Percentiles rank a stretch among this genome's conserved stretches.
Conservation (phyloP, 495 filamentous ascomycete genomes). For the Trichoderma orchidacearum region DNA sequence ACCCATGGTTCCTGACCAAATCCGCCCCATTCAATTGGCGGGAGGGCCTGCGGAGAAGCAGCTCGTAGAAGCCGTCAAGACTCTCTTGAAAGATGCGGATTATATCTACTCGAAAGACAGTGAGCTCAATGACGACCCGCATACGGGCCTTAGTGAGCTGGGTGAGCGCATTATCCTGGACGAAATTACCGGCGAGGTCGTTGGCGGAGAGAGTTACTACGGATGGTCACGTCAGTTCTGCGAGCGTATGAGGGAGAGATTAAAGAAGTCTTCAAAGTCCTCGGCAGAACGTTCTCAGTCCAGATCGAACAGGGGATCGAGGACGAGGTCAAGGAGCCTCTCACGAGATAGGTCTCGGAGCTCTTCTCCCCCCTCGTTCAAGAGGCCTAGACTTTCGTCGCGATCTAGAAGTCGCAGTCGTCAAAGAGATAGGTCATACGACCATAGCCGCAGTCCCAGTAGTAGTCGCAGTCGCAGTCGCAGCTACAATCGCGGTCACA, state of each 20-base stretch:
- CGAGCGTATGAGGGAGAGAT: slow-evolving; percentile 52
- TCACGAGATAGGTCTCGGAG: slow-evolving; percentile 10
- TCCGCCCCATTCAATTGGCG: slow-evolving; percentile 61
- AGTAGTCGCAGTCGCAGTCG: slow-evolving; percentile 7
- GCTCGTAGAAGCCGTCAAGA: slow-evolving; percentile 52
- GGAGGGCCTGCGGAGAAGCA: slow-evolving; percentile 57
- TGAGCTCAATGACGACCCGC: slow-evolving; percentile 38
- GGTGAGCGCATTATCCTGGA: slow-evolving; percentile 54
- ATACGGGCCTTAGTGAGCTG: slow-evolving; percentile 33
- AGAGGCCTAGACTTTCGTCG: slow-evolving; percentile 17
- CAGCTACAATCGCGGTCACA: slow-evolving; percentile 18
- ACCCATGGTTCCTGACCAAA: slow-evolving; percentile 55
- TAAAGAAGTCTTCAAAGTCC: slow-evolving; percentile 2
- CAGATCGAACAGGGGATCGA: slow-evolving; percentile 8
- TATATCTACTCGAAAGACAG: slow-evolving; percentile 39
- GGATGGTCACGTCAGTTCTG: slow-evolving; percentile 77
- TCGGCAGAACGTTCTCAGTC: background rate
- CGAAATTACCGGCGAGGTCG: slow-evolving; percentile 44
- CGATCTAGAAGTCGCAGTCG: slow-evolving; percentile 8
- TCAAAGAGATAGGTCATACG: slow-evolving; percentile 7
- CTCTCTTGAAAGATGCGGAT: slow-evolving; percentile 54
- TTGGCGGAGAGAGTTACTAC: slow-evolving; percentile 61
- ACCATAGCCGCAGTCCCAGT: slow-evolving; percentile 26
- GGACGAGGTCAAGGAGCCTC: slow-evolving; percentile 17
- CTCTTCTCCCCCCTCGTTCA: slow-evolving; percentile 15